Evolutionary conservation across 2,329 filamentous ascomycete species (phyloP).

Genomic region (Chrysosporium keratinophilum): DNA sequence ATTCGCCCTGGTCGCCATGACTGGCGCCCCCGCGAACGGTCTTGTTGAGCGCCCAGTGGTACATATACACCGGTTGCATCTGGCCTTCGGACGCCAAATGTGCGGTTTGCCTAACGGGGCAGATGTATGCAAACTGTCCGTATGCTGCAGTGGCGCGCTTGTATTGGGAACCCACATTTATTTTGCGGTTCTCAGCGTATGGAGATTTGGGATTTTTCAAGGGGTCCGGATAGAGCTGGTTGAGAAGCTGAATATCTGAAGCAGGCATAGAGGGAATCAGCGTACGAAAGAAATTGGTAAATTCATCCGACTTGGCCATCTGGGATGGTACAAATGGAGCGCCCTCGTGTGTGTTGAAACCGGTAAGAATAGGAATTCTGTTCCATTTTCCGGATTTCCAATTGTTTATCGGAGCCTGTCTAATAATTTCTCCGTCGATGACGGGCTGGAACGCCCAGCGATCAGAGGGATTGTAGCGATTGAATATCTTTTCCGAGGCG

Average conservation of each 20-base stretch:
- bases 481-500: conserved; percentile 37
- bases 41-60: conserved; percentile 45
- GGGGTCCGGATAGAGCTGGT: conserved; percentile 54
- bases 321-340: conserved; percentile 50
- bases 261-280: conserved; percentile 50
- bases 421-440: conserved; percentile 53
- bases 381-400: conserved; percentile 47
- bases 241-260: conserved; percentile 45
- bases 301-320: conserved; percentile 42
- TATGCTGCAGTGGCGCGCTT: conserved; percentile 43
- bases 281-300: conserved; percentile 50
- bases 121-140: conserved; percentile 42
- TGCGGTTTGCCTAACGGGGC: conserved; percentile 40
- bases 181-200: conserved; percentile 29
- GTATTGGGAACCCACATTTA: conserved; percentile 41
- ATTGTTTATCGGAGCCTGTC: conserved; percentile 48
- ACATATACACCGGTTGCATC: conserved; percentile 39
- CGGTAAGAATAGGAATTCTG: conserved; percentile 54
- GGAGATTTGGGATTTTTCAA: conserved; percentile 31
- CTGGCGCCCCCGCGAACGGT: conserved; percentile 38
- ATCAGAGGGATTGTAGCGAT: conserved; percentile 39
- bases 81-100: conserved; percentile 27
- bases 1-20: conserved; percentile 42
- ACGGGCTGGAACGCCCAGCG: conserved; percentile 58
- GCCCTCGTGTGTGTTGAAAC: conserved; percentile 62